Evolutionary conservation across 352 stramenopile species (phyloP), one percentile per base, ranked within the genome.

Genomic region (Phytophthora brassicae): DNA sequence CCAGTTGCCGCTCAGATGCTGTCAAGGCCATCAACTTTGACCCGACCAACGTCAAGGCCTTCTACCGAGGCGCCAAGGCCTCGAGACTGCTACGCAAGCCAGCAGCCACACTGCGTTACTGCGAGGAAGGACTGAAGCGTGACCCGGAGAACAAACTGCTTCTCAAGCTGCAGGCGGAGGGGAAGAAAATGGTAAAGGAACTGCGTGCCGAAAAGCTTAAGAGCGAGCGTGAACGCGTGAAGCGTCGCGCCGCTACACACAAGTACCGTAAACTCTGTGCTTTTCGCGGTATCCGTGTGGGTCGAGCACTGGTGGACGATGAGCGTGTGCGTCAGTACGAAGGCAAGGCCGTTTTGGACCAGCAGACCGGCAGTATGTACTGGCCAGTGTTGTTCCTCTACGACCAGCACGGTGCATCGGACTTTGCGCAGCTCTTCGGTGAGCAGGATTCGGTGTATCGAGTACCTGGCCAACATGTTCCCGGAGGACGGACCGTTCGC

Each of bases 401-500:
- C 59, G 80, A 94, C 47, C 80, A 95, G 65, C 76, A 94, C 64
- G 82, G 84, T 54, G 89, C 84, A 57, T 90, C 82, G 13, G 87
- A 95, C 64, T 94, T 94, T 66, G 82, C 94, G 41, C 71, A 94
- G 66, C 68, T 70, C 19, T 88, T 95, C 56, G 82, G 82, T 17
- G 87, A 95, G 62, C 70, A 91, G 31, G 87, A 95, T 63, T 56
- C 74, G 31, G 71, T 94, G n/a, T 35, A 89, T 94, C 42, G 85
- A 94, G 60, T 85, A 95, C 68, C 59, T 95, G 52, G 87, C 85
- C 58, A 94, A 94, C 67, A 94, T 94, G 85, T 95, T 95, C 68
- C 87, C 87, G 0, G 87, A 95, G 50, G 84, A 93, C 41, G 87
- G 87, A 0, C 84, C 87, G 45, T 92, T 84, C 60, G 88, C 81